These are phyloP conservation scores for Zizania latifolia DNA, from an alignment of 176 grass and related monocot species.

Conservation along the genomic window DNA sequence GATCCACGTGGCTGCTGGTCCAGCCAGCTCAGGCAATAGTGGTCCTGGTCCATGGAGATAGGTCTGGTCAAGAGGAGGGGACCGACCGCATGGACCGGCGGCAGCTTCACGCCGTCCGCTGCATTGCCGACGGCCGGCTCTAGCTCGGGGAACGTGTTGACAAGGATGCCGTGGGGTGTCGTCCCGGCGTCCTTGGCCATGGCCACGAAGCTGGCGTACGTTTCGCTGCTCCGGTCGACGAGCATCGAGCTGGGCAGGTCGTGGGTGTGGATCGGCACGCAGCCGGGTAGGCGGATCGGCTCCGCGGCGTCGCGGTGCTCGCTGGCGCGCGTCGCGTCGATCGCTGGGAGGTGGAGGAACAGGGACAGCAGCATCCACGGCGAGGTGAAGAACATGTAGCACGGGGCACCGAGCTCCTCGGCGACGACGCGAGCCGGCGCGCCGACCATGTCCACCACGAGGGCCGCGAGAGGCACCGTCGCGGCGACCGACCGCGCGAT, in stretches of 20 bases:
- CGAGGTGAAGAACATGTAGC: conserved; percentile 60
- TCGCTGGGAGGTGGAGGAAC: conserved; percentile 49
- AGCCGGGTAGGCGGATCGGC: conserved; percentile 56
- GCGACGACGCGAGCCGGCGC: conserved; percentile 28
- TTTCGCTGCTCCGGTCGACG: conserved; percentile 36
- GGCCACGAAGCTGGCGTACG: conserved; percentile 44
- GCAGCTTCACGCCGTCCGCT: background rate
- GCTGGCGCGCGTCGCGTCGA: conserved; percentile 38
- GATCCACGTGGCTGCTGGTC: conserved; percentile 48
- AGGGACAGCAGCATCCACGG: conserved; percentile 51
- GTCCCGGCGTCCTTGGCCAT: conserved; percentile 10
- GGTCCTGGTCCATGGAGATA: background rate
- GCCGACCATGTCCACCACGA: conserved; percentile 51
- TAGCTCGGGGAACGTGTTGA: conserved; percentile 51
- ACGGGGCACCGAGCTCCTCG: conserved; percentile 8
- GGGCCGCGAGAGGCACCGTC: conserved; percentile 18
- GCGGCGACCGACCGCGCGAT: background rate
- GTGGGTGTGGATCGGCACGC: conserved; percentile 49
- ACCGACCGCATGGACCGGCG: conserved; percentile 43
- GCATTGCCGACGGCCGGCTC: conserved; percentile 32
- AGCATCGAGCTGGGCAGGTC: conserved; percentile 31
- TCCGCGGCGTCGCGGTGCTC: conserved; percentile 45
- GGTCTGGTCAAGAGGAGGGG: conserved; percentile 40
- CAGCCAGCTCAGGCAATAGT: conserved; percentile 38
- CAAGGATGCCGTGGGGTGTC: conserved; percentile 39